A percentile compares a stretch with the other conserved stretches of the same genome.
phyloP scores from a whole-genome alignment of 2,329 filamentous ascomycete genomes.

The Paradendryphiella salina region DNA sequence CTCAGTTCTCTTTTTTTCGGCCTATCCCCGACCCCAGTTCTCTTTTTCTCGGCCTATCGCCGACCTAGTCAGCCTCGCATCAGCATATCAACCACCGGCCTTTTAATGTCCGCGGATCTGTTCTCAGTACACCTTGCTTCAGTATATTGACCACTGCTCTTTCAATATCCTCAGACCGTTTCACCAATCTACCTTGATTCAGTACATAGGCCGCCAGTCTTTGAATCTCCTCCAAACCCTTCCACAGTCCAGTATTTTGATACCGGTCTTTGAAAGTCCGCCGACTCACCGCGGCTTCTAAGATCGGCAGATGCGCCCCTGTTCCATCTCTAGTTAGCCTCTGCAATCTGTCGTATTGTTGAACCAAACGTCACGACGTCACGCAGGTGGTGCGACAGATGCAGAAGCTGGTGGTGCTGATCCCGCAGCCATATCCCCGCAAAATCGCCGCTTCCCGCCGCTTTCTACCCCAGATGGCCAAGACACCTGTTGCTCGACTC shows the following conservation, averaged over 20 bases:
- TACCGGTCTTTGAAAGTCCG: neutral
- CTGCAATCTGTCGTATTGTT: constrained; percentile 2
- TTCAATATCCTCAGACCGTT: no score
- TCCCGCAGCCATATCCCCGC: constrained; percentile 26
- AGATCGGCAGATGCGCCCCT: constrained; percentile 13
- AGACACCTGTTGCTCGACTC: constrained; percentile 8
- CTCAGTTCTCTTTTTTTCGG: neutral
- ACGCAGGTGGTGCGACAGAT: constrained; percentile 9
- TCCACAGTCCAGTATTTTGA: no score
- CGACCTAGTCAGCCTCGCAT: neutral
- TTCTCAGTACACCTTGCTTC: no score
- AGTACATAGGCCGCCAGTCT: no score
- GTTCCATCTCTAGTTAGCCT: neutral
- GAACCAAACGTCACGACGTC: constrained; percentile 16
- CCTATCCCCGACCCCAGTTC: neutral
- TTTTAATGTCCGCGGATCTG: neutral
- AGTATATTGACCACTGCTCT: no score
- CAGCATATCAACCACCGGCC: neutral
- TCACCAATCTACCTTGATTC: no score
- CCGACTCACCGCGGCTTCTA: constrained; percentile 9
- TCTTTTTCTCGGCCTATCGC: constrained; percentile 1
- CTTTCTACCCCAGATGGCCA: constrained; percentile 21
- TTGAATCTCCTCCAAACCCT: no score
- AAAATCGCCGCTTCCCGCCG: constrained; percentile 14
- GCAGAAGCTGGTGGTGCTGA: constrained; percentile 6